Evolutionary conservation across 1,284 basidiomycete genomes (phyloP).

Genomic region (Fomes fomentarius): DNA sequence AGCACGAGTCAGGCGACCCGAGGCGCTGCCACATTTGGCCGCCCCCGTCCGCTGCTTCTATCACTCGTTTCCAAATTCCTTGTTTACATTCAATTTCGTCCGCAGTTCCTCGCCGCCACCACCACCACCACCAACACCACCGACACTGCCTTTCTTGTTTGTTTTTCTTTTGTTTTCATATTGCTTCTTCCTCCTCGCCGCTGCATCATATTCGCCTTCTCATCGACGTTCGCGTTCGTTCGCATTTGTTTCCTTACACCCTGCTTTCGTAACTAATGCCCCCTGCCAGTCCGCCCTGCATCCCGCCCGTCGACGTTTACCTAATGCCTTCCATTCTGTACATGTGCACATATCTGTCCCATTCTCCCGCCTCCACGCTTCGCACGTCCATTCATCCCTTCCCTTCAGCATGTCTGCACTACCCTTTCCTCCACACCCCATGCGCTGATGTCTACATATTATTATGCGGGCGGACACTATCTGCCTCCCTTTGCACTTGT

Average conservation of each 20-base stretch:
- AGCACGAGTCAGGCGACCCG: slow-evolving; percentile 1
- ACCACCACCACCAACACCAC: not conserved
- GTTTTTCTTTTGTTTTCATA: not conserved
- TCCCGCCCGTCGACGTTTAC: too few relatives aligned
- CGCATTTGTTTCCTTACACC: not conserved
- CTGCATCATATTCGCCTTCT: not conserved
- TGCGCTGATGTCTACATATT: slow-evolving; percentile 8
- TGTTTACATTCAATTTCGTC: not conserved
- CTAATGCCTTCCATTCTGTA: too few relatives aligned
- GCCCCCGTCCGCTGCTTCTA: not conserved
- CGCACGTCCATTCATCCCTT: not conserved
- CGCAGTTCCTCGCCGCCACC: not conserved
- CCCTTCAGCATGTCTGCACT: not conserved
- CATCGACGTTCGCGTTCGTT: not conserved
- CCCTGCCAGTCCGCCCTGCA: not conserved
- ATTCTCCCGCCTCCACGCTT: not conserved
- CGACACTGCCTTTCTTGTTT: not conserved
- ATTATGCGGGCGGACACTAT: slow-evolving; percentile 16
- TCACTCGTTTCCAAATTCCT: too few relatives aligned
- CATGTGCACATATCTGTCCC: not conserved
- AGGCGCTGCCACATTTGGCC: not conserved
- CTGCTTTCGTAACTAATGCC: not conserved
- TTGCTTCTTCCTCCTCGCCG: not conserved
- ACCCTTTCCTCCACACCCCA: not conserved
- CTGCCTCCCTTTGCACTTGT: not conserved